These are phyloP conservation scores for Rhytidiadelphus loreus DNA, from an alignment of 225 moss, liverwort and hornwort species.

Conservation along the genomic window DNA sequence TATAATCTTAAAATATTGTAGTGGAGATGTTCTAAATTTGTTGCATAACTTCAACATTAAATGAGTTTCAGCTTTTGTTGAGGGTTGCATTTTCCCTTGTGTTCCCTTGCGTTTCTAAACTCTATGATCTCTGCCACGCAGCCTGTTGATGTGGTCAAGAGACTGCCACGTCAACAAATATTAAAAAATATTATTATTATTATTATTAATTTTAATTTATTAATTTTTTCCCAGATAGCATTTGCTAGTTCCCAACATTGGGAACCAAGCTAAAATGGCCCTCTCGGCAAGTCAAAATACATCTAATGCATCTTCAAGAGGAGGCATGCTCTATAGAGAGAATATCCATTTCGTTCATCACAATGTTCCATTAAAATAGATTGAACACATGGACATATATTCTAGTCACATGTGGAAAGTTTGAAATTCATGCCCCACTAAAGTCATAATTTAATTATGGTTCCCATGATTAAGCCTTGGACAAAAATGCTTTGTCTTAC, in stretches of 20 bases:
- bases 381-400: background rate
- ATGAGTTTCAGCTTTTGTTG: too few relatives aligned
- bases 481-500: background rate
- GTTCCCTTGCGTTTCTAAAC: too few relatives aligned
- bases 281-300: too few relatives aligned
- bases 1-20: background rate
- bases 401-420: rapidly evolving
- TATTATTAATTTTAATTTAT: too few relatives aligned
- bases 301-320: background rate
- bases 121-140: too few relatives aligned
- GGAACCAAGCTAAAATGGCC: too few relatives aligned
- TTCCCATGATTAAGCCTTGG: background rate
- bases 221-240: too few relatives aligned
- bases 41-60: background rate
- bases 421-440: background rate
- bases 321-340: rapidly evolving
- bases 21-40: background rate
- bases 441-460: background rate
- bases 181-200: too few relatives aligned
- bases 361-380: background rate
- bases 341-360: background rate
- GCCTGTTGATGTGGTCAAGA: too few relatives aligned
- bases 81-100: too few relatives aligned
- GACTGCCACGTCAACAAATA: too few relatives aligned
- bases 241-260: too few relatives aligned